phyloP scores from a whole-genome alignment of 108 stramenopile genomes.

The Cyclotella distinguenda region DNA sequence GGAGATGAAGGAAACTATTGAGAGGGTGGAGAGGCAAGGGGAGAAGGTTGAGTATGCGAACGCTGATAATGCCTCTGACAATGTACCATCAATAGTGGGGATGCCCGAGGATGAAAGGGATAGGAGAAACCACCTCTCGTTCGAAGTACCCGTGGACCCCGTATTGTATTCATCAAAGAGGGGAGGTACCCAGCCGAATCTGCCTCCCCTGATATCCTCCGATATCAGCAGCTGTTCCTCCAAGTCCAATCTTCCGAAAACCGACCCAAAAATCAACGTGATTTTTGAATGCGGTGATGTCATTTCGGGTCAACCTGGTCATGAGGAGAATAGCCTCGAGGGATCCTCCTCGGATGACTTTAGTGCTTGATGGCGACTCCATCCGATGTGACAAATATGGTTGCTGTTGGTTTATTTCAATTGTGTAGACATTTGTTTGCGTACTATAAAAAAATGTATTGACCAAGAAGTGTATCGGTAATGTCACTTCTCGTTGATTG shows the following conservation, averaged over 20 bases:
- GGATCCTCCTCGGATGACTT: constrained; percentile 9
- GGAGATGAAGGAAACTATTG: constrained; percentile 60
- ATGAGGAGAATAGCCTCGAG: neutral
- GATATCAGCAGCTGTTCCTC: constrained; percentile 15
- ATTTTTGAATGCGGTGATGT: constrained; percentile 7
- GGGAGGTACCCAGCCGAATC: constrained; percentile 22
- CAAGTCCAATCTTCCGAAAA: neutral
- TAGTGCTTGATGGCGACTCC: constrained; percentile 2
- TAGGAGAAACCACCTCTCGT: constrained; percentile 21
- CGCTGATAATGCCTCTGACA: neutral
- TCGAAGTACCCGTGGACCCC: constrained; percentile 30
- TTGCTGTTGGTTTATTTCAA: too few species aligned
- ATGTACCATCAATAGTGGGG: neutral
- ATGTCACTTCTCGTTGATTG: too few species aligned
- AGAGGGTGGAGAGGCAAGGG: constrained; percentile 55
- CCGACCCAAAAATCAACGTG: neutral
- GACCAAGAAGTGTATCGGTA: too few species aligned
- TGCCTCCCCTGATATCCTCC: constrained; percentile 25
- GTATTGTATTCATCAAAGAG: constrained; percentile 26
- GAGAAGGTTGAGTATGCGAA: constrained; percentile 45
- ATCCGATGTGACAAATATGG: too few species aligned
- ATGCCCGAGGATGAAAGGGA: constrained; percentile 23
- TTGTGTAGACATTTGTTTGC: too few species aligned
- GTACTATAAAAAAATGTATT: too few species aligned
- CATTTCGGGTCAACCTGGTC: neutral